These are phyloP conservation scores for Talaromyces amestolkiae DNA, from an alignment of 2,329 filamentous ascomycete genomes.

Conservation along the genomic window DNA sequence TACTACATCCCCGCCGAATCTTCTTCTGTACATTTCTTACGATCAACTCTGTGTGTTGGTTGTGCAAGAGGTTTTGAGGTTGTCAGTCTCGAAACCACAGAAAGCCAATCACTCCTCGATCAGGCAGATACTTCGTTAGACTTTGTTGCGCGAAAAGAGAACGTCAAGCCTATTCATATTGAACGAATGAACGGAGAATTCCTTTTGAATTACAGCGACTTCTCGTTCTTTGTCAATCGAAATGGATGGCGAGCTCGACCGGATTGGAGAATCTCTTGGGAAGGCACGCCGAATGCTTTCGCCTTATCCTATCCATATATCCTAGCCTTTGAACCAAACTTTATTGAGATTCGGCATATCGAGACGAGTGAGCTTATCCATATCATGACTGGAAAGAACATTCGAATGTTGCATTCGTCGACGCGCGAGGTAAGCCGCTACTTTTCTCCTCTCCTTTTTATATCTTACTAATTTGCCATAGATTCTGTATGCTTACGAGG, in stretches of 20 bases:
- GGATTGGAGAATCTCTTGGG: slow-evolving; percentile 98
- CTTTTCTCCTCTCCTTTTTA: not conserved
- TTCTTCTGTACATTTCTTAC: slow-evolving; percentile 96
- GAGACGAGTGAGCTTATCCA: slow-evolving; percentile 88
- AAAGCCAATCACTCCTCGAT: slow-evolving; percentile 93
- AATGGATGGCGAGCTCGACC: slow-evolving; percentile 95
- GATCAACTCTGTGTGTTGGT: slow-evolving; percentile 93
- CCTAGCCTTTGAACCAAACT: slow-evolving; percentile 92
- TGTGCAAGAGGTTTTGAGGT: slow-evolving; percentile 96
- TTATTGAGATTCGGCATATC: slow-evolving; percentile 94
- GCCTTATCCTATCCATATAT: slow-evolving; percentile 97
- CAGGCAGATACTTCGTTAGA: slow-evolving; percentile 97
- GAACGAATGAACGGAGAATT: slow-evolving; percentile 97
- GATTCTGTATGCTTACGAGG: slow-evolving; percentile 98
- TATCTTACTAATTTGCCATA: slow-evolving; percentile 37
- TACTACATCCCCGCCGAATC: slow-evolving; percentile 98
- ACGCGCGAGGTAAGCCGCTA: slow-evolving; percentile 77
- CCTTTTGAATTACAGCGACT: slow-evolving; percentile 95
- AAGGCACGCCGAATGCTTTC: slow-evolving; percentile 87
- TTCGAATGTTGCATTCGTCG: slow-evolving; percentile 94
- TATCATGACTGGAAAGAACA: slow-evolving; percentile 94
- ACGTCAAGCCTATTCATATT: slow-evolving; percentile 92
- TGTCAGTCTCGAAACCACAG: slow-evolving; percentile 92
- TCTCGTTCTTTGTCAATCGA: slow-evolving; percentile 98
- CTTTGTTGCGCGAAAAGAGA: slow-evolving; percentile 91